Evolutionary conservation across 2,329 filamentous ascomycete species (phyloP).

Genomic region (Penicillium psychrosexuale): DNA sequence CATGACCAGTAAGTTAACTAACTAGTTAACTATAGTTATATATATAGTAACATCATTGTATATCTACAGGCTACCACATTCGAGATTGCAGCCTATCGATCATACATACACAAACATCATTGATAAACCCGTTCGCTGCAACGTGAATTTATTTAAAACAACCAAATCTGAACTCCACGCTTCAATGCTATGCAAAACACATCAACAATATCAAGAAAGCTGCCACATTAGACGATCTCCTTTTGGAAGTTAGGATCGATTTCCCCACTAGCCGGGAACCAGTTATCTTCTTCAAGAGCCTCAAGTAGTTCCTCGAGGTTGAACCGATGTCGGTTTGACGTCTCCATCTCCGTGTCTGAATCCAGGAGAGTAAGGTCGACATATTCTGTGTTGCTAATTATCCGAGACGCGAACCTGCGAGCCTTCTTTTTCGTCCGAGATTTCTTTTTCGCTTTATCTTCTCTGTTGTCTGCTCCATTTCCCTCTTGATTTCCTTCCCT

Average conservation of each 20-base stretch:
- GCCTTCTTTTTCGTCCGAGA: not conserved
- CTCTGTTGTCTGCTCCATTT: not conserved
- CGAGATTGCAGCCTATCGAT: not conserved
- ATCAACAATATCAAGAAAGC: not conserved
- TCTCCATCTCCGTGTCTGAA: not conserved
- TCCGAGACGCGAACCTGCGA: not conserved
- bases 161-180: not conserved
- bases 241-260: slow-evolving; percentile 32
- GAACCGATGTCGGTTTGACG: not conserved
- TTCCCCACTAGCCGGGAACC: slow-evolving; percentile 36
- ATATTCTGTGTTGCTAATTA: slow-evolving; percentile 3
- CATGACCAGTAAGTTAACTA: not conserved
- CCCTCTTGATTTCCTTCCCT: not conserved
- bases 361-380: slow-evolving; percentile 7
- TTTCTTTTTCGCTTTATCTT: not conserved
- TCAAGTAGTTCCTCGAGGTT: slow-evolving; percentile 13
- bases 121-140: not conserved
- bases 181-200: slow-evolving; percentile 1
- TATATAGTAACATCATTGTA: not conserved
- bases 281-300: slow-evolving; percentile 35
- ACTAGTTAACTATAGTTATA: no score
- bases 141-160: not conserved
- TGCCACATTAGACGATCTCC: slow-evolving; percentile 9
- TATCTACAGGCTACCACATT: not conserved
- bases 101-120: not conserved